Conservation (phyloP, 306 rosid species). For the Potentilla sterilis region DNA sequence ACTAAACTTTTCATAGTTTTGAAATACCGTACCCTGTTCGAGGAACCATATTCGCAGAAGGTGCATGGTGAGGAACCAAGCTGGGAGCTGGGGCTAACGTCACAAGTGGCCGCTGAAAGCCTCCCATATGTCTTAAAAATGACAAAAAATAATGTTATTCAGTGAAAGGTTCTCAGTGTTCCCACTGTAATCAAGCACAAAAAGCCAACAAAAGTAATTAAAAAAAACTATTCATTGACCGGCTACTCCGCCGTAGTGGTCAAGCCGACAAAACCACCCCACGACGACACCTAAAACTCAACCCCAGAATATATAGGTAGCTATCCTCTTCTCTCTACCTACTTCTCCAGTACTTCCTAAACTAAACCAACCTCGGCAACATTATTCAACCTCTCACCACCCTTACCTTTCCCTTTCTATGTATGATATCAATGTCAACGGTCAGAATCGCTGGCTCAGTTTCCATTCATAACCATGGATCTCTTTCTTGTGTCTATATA, state of each 20-base stretch:
- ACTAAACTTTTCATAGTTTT: not conserved
- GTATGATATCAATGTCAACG: slow-evolving; percentile 46
- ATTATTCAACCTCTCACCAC: not conserved
- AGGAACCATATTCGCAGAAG: not conserved
- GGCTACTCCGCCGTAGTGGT: not conserved
- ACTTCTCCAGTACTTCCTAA: not conserved
- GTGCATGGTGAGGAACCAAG: not conserved
- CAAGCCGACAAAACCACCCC: slow-evolving; percentile 6
- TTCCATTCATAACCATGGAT: not conserved
- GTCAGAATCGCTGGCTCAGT: slow-evolving; percentile 68
- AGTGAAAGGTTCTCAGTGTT: not conserved
- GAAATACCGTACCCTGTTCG: not conserved
- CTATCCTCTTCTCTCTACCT: not conserved
- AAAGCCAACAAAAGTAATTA: not conserved
- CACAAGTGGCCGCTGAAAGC: not conserved
- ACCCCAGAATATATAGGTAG: no score
- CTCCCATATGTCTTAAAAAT: not conserved
- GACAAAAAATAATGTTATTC: not conserved
- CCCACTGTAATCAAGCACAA: not conserved
- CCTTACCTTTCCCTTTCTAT: not conserved
- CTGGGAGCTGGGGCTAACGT: not conserved
- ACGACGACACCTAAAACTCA: not conserved
- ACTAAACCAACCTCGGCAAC: not conserved
- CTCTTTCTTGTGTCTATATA: not conserved
- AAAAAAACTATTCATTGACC: slow-evolving; percentile 14